Evolutionary conservation across 1,284 basidiomycete species (phyloP).

Genomic region (Cutaneotrichosporon daszewskae): DNA sequence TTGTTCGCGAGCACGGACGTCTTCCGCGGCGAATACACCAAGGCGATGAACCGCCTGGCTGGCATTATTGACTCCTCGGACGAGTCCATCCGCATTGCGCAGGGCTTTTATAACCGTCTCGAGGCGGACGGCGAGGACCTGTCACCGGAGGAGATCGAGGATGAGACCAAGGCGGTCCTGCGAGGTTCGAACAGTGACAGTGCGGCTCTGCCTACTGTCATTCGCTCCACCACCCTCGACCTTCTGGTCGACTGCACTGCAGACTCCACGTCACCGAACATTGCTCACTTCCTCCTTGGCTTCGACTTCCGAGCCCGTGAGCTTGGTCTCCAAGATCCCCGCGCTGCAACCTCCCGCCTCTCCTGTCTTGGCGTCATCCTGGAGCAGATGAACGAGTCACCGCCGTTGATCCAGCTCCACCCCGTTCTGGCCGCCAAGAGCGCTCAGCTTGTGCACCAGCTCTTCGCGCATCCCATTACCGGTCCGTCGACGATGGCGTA

Average conservation of each 20-base stretch:
- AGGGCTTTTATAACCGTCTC: conserved; percentile 68
- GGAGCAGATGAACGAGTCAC: conserved; percentile 62
- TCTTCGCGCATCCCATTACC: conserved; percentile 79
- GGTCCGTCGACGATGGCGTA: conserved; percentile 79
- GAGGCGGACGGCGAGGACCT: conserved; percentile 53
- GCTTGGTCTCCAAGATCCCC: conserved; percentile 49
- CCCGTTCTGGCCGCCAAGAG: conserved; percentile 81
- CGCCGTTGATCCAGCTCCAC: conserved; percentile 57
- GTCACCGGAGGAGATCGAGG: conserved; percentile 35
- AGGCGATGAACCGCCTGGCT: conserved; percentile 58
- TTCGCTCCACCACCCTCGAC: conserved; percentile 74
- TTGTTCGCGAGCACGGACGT: conserved; percentile 54
- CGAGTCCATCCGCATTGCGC: conserved; percentile 79
- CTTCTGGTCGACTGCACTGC: conserved; percentile 75
- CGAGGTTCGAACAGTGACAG: conserved; percentile 19
- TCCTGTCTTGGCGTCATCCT: conserved; percentile 78
- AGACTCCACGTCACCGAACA: conserved; percentile 68
- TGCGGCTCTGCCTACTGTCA: conserved; percentile 53
- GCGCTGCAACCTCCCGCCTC: conserved; percentile 61
- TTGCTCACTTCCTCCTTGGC: conserved; percentile 81
- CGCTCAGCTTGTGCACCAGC: conserved; percentile 74
- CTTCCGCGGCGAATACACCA: conserved; percentile 56
- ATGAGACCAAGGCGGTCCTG: conserved; percentile 24
- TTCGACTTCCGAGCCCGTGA: conserved; percentile 57
- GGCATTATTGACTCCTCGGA: conserved; percentile 74